Conservation (phyloP, 140 eudicot species). For the Cichorium intybus region DNA sequence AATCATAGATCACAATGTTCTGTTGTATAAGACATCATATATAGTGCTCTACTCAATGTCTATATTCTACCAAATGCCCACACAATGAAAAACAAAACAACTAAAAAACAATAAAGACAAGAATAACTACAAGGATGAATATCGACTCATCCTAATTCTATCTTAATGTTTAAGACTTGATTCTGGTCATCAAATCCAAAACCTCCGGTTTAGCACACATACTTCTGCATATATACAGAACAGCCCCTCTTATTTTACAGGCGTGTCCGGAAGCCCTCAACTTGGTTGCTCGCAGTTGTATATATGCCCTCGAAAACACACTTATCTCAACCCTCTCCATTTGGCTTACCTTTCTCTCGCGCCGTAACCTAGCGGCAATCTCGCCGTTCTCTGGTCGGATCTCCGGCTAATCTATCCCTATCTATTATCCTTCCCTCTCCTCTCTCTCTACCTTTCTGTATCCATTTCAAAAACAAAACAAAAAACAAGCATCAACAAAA, state of each 20-base stretch:
- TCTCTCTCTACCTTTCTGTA: constrained; percentile 27
- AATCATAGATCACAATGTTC: too few species aligned
- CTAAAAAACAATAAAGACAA: too few species aligned
- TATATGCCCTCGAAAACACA: constrained; percentile 28
- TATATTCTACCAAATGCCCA: too few species aligned
- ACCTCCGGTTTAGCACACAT: neutral
- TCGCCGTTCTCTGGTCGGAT: constrained; percentile 45
- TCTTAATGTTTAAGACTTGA: too few species aligned
- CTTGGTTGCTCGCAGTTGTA: constrained; percentile 10
- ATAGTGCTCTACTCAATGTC: too few species aligned
- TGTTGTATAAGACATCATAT: too few species aligned
- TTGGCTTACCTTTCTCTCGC: constrained; percentile 9
- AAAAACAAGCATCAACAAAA: constrained; percentile 23
- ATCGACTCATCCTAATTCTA: too few species aligned
- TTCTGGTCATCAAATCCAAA: neutral
- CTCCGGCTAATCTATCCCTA: constrained; percentile 45
- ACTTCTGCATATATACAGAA: neutral
- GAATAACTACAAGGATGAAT: too few species aligned
- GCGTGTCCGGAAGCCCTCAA: neutral
- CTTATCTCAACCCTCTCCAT: constrained; percentile 6
- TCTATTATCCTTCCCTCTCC: constrained; percentile 66
- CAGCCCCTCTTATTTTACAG: neutral
- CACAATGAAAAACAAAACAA: too few species aligned
- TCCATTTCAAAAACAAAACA: constrained; percentile 16
- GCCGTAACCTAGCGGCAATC: constrained; percentile 46